Evolutionary conservation across 2,329 filamentous ascomycete genomes (phyloP).

Genomic region (Exophiala lecanii-corni): DNA sequence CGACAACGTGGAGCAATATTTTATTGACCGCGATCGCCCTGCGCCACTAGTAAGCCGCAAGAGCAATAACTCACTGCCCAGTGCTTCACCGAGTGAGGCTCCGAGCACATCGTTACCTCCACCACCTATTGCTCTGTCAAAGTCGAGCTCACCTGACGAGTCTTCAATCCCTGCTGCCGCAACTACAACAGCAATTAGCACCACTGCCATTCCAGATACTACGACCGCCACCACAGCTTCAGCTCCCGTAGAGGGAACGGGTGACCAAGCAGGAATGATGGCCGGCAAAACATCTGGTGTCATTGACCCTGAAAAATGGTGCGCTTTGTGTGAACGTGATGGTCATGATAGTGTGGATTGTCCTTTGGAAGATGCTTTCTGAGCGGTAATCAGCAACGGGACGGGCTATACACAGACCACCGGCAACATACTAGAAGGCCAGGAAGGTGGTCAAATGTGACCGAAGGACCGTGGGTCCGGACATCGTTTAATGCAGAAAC

Average conservation of each 20-base stretch:
- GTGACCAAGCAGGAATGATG: conserved; percentile 51
- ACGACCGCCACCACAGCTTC: conserved; percentile 12
- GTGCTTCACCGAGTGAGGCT: conserved; percentile 1
- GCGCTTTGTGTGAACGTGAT: conserved; percentile 90
- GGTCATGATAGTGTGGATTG: conserved; percentile 95
- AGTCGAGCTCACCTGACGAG: background rate
- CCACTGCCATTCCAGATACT: conserved; percentile 11
- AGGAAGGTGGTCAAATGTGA: too few species aligned
- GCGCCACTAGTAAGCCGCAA: conserved; percentile 23
- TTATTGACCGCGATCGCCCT: conserved; percentile 16
- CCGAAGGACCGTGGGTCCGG: too few species aligned
- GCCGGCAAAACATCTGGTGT: conserved; percentile 74
- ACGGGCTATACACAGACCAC: too few species aligned
- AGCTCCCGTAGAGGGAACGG: conserved; percentile 38
- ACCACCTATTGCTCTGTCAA: conserved; percentile 4
- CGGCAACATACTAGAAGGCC: too few species aligned
- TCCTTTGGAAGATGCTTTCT: conserved; percentile 68
- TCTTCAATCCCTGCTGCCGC: conserved; percentile 28
- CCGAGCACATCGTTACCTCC: conserved; percentile 12
- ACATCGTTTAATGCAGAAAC: too few species aligned
- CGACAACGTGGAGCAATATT: background rate
- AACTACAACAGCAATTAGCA: conserved; percentile 14
- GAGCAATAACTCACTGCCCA: conserved; percentile 9
- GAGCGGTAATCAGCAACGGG: too few species aligned
- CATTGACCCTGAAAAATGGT: conserved; percentile 87